A percentile compares a stretch with the other conserved stretches of the same genome.
These are phyloP conservation scores for Bathelium albidoporum DNA, from an alignment of 495 filamentous ascomycete species.

Conservation along the genomic window DNA sequence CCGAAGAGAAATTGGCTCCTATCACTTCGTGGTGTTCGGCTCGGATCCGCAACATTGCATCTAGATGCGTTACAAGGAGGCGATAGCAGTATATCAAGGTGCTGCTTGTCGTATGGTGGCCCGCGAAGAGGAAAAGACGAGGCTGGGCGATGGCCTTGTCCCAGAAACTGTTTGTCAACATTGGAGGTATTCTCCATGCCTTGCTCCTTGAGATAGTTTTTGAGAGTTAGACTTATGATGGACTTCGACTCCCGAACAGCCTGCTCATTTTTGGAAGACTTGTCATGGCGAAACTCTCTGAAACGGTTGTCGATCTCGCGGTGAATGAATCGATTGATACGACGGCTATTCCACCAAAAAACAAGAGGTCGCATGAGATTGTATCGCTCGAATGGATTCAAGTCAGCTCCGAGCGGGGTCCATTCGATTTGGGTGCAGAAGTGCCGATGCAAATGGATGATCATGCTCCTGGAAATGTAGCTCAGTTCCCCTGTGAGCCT, in stretches of 20 bases:
- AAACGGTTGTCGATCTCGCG: slow-evolving; percentile 27
- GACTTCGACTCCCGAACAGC: slow-evolving; percentile 12
- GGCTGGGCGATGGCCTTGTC: slow-evolving; percentile 24
- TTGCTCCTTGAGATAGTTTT: slow-evolving; percentile 23
- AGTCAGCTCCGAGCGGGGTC: background rate
- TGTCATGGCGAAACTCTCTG: background rate
- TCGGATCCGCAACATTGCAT: slow-evolving; percentile 25
- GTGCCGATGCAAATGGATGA: background rate
- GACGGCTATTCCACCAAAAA: background rate
- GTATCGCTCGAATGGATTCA: background rate
- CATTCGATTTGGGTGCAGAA: background rate
- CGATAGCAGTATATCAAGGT: slow-evolving; percentile 33
- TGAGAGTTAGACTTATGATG: slow-evolving; percentile 31
- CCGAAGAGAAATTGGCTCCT: slow-evolving; percentile 17
- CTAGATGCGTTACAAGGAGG: slow-evolving; percentile 29
- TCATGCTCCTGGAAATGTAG: background rate
- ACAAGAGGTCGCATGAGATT: background rate
- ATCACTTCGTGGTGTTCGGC: slow-evolving; percentile 32
- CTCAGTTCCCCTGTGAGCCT: background rate
- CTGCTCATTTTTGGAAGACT: background rate
- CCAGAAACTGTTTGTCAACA: slow-evolving; percentile 20
- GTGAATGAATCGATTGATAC: slow-evolving; percentile 26
- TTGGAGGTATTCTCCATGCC: background rate
- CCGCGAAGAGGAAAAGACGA: slow-evolving; percentile 34
- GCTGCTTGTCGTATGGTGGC: slow-evolving; percentile 38